Conservation (phyloP, 2,329 filamentous ascomycete genomes). For the Colletotrichum viniferum region DNA sequence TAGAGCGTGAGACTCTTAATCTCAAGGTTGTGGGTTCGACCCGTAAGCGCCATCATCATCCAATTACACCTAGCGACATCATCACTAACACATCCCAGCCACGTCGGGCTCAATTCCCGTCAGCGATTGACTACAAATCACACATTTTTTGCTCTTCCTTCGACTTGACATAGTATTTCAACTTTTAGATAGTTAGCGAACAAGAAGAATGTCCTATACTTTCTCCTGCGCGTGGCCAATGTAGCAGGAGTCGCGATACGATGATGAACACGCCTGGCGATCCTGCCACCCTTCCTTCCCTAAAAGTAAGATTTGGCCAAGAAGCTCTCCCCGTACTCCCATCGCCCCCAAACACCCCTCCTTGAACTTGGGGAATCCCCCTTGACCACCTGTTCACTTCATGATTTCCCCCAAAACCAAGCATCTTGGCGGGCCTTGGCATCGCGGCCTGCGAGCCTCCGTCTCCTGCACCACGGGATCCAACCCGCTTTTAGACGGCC, state of each 20-base stretch:
- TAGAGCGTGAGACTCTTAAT: conserved; percentile 77
- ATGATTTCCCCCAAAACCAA: not conserved
- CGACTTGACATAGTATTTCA: rapidly evolving
- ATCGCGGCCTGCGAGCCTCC: conserved; percentile 6
- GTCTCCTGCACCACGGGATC: not conserved
- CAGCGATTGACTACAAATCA: not conserved
- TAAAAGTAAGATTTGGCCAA: not conserved
- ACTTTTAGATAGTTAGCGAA: not conserved
- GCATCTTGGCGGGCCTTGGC: conserved; percentile 18
- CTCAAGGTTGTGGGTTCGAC: conserved; percentile 62
- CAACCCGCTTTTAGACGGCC: not conserved
- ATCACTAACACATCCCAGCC: conserved; percentile 1
- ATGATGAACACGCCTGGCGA: too few species aligned
- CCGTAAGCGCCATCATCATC: not conserved
- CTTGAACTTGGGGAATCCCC: not conserved
- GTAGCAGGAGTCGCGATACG: rapidly evolving
- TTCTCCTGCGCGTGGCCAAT: not conserved
- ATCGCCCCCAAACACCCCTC: not conserved
- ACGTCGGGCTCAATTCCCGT: conserved; percentile 20
- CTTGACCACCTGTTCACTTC: not conserved
- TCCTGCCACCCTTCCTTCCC: not conserved
- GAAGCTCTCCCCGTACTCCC: not conserved
- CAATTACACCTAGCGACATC: rapidly evolving
- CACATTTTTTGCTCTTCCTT: not conserved
- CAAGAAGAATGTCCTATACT: not conserved